A percentile compares a stretch with the other conserved stretches of the same genome.
phyloP scores from a whole-genome alignment of 768 basidiomycete species.

The Naematelia encephala region DNA sequence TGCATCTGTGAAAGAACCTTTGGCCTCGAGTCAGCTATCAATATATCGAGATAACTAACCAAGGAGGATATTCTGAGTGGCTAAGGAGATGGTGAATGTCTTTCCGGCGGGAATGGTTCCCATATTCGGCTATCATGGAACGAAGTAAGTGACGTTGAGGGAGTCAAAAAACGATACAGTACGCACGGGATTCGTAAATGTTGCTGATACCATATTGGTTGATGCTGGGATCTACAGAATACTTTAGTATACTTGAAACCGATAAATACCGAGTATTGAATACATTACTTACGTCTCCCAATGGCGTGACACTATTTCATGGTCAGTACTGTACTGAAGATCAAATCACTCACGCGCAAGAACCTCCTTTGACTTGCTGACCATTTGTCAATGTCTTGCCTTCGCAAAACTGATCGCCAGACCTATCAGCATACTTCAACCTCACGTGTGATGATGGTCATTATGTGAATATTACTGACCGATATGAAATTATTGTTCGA shows the following conservation, averaged over 20 bases:
- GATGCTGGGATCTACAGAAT: constrained; percentile 57
- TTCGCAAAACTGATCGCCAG: constrained; percentile 44
- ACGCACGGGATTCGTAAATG: constrained; percentile 54
- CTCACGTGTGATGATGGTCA: too few relatives aligned
- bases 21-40: background rate
- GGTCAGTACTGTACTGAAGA: background rate
- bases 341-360: constrained; percentile 25
- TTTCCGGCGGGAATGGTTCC: constrained; percentile 54
- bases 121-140: constrained; percentile 19
- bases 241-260: too few relatives aligned
- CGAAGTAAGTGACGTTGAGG: too few relatives aligned
- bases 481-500: constrained; percentile 60
- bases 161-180: background rate
- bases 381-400: constrained; percentile 60
- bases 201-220: constrained; percentile 59
- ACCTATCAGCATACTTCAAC: too few relatives aligned
- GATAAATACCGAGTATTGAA: too few relatives aligned
- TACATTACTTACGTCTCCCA: constrained; percentile 42
- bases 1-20: constrained; percentile 61
- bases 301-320: constrained; percentile 5
- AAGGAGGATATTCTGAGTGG: constrained; percentile 48
- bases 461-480: too few relatives aligned
- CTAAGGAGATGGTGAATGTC: constrained; percentile 58
- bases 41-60: constrained; percentile 9
- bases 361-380: constrained; percentile 47